Evolutionary conservation across 164 flowering plant genomes (phyloP).

Genomic region (Dillenia suffruticosa): DNA sequence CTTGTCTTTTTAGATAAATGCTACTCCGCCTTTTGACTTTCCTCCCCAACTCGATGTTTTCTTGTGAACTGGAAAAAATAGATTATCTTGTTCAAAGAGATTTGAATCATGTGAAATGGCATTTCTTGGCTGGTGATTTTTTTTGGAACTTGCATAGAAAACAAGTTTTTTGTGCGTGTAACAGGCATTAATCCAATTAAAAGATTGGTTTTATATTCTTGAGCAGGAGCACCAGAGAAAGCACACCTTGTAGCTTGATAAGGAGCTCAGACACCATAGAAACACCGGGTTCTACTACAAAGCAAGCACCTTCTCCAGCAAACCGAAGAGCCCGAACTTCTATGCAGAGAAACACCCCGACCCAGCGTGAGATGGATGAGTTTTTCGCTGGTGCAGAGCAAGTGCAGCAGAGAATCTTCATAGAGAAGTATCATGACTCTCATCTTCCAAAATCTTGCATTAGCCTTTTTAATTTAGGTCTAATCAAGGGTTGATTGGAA

Average conservation of each 20-base stretch:
- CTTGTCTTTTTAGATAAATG: no score
- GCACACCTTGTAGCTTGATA: slow-evolving; percentile 76
- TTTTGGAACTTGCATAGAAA: no score
- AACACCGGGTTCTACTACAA: slow-evolving; percentile 72
- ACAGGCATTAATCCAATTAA: no score
- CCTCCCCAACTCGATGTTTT: no score
- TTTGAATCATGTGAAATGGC: no score
- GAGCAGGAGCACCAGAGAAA: slow-evolving; percentile 71
- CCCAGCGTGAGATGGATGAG: slow-evolving; percentile 71
- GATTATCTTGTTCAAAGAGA: no score
- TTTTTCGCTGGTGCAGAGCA: slow-evolving; percentile 71
- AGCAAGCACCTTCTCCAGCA: slow-evolving; percentile 25
- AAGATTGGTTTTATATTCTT: slow-evolving; percentile 1
- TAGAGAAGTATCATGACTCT: slow-evolving; percentile 47
- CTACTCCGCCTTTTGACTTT: no score
- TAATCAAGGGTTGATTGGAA: no score
- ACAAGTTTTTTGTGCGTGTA: no score
- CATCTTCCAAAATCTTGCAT: no score
- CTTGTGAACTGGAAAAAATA: no score
- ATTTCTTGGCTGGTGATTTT: neutral
- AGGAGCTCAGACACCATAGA: slow-evolving; percentile 36
- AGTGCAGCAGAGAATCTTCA: slow-evolving; percentile 52
- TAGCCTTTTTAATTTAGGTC: no score
- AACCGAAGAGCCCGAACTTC: slow-evolving; percentile 26
- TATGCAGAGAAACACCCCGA: slow-evolving; percentile 41